A percentile compares a stretch with the other conserved stretches of the same genome.
Conservation (phyloP, 331 rosid species). For the Stylosanthes scabra region DNA sequence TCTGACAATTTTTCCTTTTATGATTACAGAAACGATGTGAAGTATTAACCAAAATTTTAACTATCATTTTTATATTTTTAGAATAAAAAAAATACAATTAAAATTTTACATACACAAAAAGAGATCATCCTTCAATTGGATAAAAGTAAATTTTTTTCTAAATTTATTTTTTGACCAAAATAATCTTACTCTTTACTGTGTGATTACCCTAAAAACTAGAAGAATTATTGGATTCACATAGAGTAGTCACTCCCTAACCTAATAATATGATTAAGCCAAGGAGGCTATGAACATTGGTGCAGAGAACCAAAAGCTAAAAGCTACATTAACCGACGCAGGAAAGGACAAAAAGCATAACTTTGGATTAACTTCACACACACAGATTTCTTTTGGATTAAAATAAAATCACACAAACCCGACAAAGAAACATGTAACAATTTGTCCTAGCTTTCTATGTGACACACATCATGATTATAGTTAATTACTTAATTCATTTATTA, state of each 20-base stretch:
- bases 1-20: constrained; percentile 15
- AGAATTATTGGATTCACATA: too few relatives aligned
- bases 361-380: constrained; percentile 42
- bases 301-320: constrained; percentile 47
- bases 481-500: constrained; percentile 15
- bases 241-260: too few relatives aligned
- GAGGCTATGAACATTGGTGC: constrained; percentile 39
- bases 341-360: constrained; percentile 48
- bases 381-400: constrained; percentile 38
- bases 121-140: too few relatives aligned
- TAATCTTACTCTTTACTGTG: too few relatives aligned
- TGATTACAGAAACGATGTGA: background rate
- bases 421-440: constrained; percentile 43
- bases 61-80: too few relatives aligned
- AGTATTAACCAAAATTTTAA: too few relatives aligned
- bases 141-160: too few relatives aligned
- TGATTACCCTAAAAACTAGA: too few relatives aligned
- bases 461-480: constrained; percentile 31
- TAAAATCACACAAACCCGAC: constrained; percentile 51
- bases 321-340: constrained; percentile 32
- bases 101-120: too few relatives aligned
- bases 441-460: constrained; percentile 14
- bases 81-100: too few relatives aligned
- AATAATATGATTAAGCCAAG: constrained; percentile 34
- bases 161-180: too few relatives aligned